Conservation (phyloP, 257 asterid genomes). For the Thymus quinquecostatus region DNA sequence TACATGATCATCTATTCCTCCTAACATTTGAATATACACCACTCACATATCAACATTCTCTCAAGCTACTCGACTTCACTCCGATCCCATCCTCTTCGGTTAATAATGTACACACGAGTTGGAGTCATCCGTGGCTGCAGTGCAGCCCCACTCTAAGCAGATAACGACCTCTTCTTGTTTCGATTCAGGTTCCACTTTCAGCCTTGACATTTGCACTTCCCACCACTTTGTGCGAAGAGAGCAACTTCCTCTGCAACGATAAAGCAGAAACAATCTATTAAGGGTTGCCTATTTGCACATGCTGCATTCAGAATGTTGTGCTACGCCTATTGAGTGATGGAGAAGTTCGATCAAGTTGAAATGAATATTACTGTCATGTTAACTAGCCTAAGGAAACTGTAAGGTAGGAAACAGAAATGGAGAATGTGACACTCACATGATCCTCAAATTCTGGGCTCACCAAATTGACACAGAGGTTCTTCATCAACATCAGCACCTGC, state of each 20-base stretch:
- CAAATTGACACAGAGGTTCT: constrained; percentile 74
- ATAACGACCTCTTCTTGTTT: not conserved
- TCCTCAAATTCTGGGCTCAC: constrained; percentile 79
- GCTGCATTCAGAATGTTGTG: not conserved
- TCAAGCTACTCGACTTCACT: not conserved
- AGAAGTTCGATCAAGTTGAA: not conserved
- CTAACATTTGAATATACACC: not conserved
- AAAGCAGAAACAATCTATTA: constrained; percentile 9
- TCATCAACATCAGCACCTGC: constrained; percentile 82
- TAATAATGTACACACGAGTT: not conserved
- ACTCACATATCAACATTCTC: not conserved
- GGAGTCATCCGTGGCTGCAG: not conserved
- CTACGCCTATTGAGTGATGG: not conserved
- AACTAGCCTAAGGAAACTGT: not conserved
- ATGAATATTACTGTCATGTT: not conserved
- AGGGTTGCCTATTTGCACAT: not conserved
- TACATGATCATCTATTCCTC: not conserved
- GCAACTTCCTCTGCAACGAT: constrained; percentile 61
- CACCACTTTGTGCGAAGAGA: constrained; percentile 40
- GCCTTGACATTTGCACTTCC: constrained; percentile 31
- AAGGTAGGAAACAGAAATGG: not conserved
- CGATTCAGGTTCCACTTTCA: constrained; percentile 26
- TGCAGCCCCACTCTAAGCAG: not conserved
- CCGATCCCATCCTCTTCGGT: not conserved
- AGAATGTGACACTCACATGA: constrained; percentile 55